Percentiles rank a stretch among this genome's conserved stretches.
Conservation (phyloP, 495 filamentous ascomycete genomes). For the Penicillium angulare region DNA sequence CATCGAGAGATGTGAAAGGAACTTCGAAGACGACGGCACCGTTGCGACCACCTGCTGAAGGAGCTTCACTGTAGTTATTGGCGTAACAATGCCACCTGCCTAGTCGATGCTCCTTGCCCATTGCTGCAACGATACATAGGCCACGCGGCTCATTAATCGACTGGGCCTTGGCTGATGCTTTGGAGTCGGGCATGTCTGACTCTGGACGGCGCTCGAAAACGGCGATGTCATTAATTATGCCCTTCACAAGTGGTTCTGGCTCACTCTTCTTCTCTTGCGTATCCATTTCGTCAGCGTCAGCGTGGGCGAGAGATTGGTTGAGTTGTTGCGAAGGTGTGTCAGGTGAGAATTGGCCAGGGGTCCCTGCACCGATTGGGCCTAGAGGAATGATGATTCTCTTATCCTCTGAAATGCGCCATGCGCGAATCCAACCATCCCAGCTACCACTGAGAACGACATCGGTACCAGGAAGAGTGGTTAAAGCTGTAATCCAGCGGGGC, state of each 20-base stretch:
- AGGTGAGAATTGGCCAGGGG: conserved; percentile 11
- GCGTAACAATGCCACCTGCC: conserved; percentile 66
- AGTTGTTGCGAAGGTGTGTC: conserved; percentile 41
- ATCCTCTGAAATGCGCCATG: conserved; percentile 81
- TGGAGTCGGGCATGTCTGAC: conserved; percentile 21
- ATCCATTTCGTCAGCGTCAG: conserved; percentile 23
- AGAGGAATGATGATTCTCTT: conserved; percentile 73
- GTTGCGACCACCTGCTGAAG: conserved; percentile 64
- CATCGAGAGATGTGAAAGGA: conserved; percentile 39
- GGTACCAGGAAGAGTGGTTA: conserved; percentile 80
- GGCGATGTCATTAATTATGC: conserved; percentile 81
- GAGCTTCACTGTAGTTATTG: conserved; percentile 39
- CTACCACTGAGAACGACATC: conserved; percentile 86
- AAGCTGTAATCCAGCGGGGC: conserved; percentile 86
- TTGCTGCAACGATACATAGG: conserved; percentile 74
- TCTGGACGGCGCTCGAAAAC: conserved; percentile 64
- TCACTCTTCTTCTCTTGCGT: conserved; percentile 19
- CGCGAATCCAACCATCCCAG: conserved; percentile 86
- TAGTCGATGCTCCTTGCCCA: conserved; percentile 82
- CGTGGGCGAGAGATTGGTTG: conserved; percentile 30
- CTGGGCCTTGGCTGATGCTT: conserved; percentile 55
- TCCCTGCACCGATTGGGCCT: conserved; percentile 58
- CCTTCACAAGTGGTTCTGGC: conserved; percentile 52
- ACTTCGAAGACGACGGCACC: conserved; percentile 80
- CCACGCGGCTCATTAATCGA: conserved; percentile 50